Percentiles rank a stretch among this genome's conserved stretches.
Evolutionary conservation across 139 green algal genomes (phyloP).

Genomic region (Closterium sp.): DNA sequence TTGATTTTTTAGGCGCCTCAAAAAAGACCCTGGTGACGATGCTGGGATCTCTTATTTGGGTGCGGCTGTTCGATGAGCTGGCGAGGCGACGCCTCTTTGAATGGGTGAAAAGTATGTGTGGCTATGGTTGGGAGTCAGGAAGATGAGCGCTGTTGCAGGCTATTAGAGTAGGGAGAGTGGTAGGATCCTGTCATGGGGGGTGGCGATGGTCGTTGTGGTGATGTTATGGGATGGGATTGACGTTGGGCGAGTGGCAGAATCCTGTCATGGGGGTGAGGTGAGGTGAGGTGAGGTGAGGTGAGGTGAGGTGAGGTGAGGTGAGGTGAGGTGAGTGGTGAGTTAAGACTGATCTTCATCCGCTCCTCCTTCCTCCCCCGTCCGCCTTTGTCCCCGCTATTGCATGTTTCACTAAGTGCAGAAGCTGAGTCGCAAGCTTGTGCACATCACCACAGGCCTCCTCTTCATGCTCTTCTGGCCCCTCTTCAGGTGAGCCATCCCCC

Average conservation of each 20-base stretch:
- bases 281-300: neutral
- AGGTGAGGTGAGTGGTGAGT: neutral
- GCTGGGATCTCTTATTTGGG: slow-evolving; percentile 14
- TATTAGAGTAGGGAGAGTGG: too few relatives aligned
- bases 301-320: neutral
- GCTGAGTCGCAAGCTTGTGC: slow-evolving; percentile 88
- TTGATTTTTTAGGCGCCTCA: too few relatives aligned
- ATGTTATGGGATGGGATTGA: too few relatives aligned
- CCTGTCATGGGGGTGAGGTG: too few relatives aligned
- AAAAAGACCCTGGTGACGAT: neutral
- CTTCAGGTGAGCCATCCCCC: slow-evolving; percentile 69
- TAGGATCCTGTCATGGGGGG: too few relatives aligned
- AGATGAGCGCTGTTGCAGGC: too few relatives aligned
- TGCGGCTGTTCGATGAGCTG: slow-evolving; percentile 39
- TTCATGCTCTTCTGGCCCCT: slow-evolving; percentile 84
- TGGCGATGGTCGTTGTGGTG: too few relatives aligned
- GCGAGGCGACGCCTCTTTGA: neutral
- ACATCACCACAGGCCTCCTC: slow-evolving; percentile 82
- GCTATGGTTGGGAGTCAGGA: neutral
- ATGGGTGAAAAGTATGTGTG: too few relatives aligned
- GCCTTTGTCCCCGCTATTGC: neutral
- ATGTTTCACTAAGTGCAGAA: slow-evolving; percentile 57
- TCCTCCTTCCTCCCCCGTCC: neutral
- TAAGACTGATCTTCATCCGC: neutral
- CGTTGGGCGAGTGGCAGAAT: too few relatives aligned